A percentile compares a stretch with the other conserved stretches of the same genome.
Evolutionary conservation across 345 rosid genomes (phyloP).

Genomic region (Lagerstroemia speciosa): DNA sequence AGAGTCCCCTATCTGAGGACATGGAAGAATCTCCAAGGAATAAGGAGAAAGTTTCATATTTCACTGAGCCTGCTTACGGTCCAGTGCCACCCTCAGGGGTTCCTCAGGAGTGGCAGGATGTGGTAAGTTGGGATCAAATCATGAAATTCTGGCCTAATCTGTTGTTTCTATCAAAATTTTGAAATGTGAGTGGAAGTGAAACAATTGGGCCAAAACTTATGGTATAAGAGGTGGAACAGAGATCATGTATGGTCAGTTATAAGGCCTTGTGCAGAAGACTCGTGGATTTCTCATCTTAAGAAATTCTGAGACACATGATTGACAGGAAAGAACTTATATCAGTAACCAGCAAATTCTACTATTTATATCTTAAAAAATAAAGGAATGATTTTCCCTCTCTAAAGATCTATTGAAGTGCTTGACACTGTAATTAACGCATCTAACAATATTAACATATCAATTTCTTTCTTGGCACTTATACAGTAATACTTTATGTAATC

Average conservation of each 20-base stretch:
- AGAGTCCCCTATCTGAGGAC: conserved; percentile 92
- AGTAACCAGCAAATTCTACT: not conserved
- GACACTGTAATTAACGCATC: not conserved
- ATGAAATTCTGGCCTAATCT: not conserved
- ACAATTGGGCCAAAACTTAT: not conserved
- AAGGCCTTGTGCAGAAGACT: not conserved
- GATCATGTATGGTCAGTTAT: not conserved
- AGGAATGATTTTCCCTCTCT: not conserved
- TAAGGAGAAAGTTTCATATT: conserved; percentile 66
- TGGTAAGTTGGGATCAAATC: conserved; percentile 31
- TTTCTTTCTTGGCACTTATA: not conserved
- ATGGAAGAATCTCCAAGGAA: conserved; percentile 97
- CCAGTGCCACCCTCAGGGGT: conserved; percentile 64
- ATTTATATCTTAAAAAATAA: not conserved
- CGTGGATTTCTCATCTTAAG: not conserved
- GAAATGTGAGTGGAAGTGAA: not conserved
- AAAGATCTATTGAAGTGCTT: not conserved
- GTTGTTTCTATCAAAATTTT: not conserved
- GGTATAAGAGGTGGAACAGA: not conserved
- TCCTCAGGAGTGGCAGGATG: conserved; percentile 73
- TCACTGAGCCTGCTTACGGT: conserved; percentile 68
- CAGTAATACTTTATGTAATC: not conserved
- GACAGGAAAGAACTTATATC: not conserved
- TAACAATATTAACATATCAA: not conserved
- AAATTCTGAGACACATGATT: not conserved